Conservation (phyloP, 139 green algal genomes). For the Chlamydomonas sp. region DNA sequence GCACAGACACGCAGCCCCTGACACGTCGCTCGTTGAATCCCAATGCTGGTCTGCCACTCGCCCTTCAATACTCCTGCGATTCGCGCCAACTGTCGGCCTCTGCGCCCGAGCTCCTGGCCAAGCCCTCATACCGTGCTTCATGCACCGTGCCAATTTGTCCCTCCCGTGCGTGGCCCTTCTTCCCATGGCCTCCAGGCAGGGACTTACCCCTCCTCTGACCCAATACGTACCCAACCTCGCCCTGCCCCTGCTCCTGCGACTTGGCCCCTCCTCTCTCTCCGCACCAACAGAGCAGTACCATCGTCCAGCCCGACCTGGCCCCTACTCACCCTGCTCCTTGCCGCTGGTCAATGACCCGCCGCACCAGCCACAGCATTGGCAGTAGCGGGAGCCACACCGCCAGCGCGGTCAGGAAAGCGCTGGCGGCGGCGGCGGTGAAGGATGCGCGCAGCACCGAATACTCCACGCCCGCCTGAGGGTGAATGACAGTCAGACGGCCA, state of each 20-base stretch:
- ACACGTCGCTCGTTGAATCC: too few relatives aligned
- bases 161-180: too few relatives aligned
- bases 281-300: neutral
- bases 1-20: too few relatives aligned
- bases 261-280: neutral
- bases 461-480: slow-evolving; percentile 44
- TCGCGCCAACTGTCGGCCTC: too few relatives aligned
- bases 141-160: too few relatives aligned
- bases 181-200: too few relatives aligned
- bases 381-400: slow-evolving; percentile 88
- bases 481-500: neutral
- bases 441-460: slow-evolving; percentile 51
- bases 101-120: too few relatives aligned
- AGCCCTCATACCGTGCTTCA: too few relatives aligned
- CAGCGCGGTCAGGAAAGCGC: slow-evolving; percentile 60
- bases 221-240: neutral
- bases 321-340: slow-evolving; percentile 40
- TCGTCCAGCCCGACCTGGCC: neutral
- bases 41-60: too few relatives aligned
- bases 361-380: slow-evolving; percentile 82
- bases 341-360: slow-evolving; percentile 62
- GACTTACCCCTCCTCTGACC: neutral
- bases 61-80: too few relatives aligned
- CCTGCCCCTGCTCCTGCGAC: neutral
- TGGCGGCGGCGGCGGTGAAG: slow-evolving; percentile 33